Conservation (phyloP, 108 stramenopile genomes). For the Nitzschia putrida region DNA sequence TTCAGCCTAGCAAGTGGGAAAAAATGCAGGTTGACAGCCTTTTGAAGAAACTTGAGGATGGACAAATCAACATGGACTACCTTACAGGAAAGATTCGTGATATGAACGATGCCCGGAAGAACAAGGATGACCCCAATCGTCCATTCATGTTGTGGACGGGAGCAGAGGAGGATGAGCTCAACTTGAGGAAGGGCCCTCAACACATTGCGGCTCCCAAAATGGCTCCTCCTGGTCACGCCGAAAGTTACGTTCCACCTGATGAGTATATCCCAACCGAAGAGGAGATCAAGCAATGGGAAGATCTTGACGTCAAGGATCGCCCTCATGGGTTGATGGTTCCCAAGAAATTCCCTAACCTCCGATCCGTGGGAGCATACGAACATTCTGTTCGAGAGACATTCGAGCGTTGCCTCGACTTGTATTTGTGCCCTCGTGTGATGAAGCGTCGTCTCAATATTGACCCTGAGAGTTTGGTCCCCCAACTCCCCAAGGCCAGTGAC, state of each 20-base stretch:
- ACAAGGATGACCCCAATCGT: slow-evolving; percentile 51
- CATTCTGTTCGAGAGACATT: slow-evolving; percentile 94
- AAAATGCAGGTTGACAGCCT: slow-evolving; percentile 83
- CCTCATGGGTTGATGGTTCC: slow-evolving; percentile 90
- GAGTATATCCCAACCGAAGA: slow-evolving; percentile 96
- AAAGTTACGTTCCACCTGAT: slow-evolving; percentile 95
- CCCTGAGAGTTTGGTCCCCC: slow-evolving; percentile 95
- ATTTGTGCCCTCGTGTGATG: slow-evolving; percentile 94
- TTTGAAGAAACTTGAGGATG: slow-evolving; percentile 86
- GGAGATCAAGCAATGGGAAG: slow-evolving; percentile 91
- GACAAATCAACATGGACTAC: slow-evolving; percentile 86
- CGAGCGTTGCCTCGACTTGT: slow-evolving; percentile 98
- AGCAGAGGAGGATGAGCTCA: slow-evolving; percentile 89
- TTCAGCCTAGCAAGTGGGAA: slow-evolving; percentile 90
- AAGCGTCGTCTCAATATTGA: slow-evolving; percentile 95
- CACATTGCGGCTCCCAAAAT: slow-evolving; percentile 98
- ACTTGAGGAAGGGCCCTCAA: slow-evolving; percentile 86
- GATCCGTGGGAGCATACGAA: slow-evolving; percentile 93
- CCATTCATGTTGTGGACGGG: slow-evolving; percentile 93
- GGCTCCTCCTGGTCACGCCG: slow-evolving; percentile 94
- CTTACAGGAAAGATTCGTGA: slow-evolving; percentile 76
- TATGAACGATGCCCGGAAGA: slow-evolving; percentile 69
- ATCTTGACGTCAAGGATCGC: slow-evolving; percentile 87
- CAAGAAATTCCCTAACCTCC: slow-evolving; percentile 82
- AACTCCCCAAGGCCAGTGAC: slow-evolving; percentile 91